Percentiles rank a stretch among this genome's conserved stretches.
Conservation (phyloP, 139 green algal genomes). For the Haematococcus sp. region DNA sequence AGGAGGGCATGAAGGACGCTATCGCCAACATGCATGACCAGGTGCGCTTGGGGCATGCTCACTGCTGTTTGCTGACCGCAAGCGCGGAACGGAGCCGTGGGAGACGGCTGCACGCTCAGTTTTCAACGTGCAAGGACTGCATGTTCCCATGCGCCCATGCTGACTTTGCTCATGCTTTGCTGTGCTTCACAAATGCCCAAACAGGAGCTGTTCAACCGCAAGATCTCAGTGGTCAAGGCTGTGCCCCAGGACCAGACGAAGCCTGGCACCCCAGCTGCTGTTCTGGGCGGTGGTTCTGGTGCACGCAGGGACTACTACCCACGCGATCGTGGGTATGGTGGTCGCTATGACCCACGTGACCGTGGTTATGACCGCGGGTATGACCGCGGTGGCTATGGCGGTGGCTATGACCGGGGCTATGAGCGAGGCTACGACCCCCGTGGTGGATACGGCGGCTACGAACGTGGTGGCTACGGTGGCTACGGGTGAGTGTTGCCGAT, state of each 20-base stretch:
- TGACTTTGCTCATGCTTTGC: too few species aligned
- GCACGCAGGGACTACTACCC: neutral
- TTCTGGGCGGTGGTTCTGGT: conserved; percentile 37
- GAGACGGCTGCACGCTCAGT: too few species aligned
- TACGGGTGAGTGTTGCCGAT: neutral
- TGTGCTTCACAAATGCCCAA: too few species aligned
- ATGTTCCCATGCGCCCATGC: too few species aligned
- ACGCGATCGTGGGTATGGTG: neutral
- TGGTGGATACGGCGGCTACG: neutral
- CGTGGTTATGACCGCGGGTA: conserved; percentile 2
- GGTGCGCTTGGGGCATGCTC: too few species aligned
- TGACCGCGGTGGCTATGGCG: neutral
- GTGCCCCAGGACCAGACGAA: conserved; percentile 69
- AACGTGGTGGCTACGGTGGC: conserved; percentile 8
- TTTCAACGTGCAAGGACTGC: too few species aligned
- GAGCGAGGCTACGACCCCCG: conserved; percentile 7
- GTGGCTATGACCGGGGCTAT: conserved; percentile 7
- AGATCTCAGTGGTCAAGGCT: conserved; percentile 69
- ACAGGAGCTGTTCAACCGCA: conserved; percentile 67
- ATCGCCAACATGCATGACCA: conserved; percentile 70
- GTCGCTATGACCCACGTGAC: neutral
- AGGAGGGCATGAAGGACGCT: conserved; percentile 56
- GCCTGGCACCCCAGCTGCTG: conserved; percentile 64
- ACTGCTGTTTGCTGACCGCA: too few species aligned
- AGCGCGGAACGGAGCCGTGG: too few species aligned